phyloP scores from a whole-genome alignment of 352 stramenopile genomes.

The Pythium phragmitis region DNA sequence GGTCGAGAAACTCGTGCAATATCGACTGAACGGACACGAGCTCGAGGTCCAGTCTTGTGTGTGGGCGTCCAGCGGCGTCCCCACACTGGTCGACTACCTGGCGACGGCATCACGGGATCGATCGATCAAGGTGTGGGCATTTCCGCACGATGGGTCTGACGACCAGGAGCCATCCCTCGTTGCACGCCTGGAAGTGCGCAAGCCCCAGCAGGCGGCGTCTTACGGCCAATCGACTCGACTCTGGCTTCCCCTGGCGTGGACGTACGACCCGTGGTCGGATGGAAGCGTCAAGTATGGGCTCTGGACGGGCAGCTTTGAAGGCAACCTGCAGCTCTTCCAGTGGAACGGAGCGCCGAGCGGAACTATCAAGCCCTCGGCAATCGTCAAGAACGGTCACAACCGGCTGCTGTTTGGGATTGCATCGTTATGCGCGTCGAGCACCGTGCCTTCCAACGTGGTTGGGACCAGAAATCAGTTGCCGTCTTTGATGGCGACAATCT shows the following conservation, averaged over 20 bases:
- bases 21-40: conserved; percentile 62
- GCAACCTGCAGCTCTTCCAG: conserved; percentile 63
- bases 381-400: conserved; percentile 63
- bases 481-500: conserved; percentile 50
- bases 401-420: conserved; percentile 69
- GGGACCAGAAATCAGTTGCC: not conserved
- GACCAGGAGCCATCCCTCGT: conserved; percentile 18
- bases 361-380: conserved; percentile 37
- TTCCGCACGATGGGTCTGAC: not conserved
- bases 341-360: conserved; percentile 28
- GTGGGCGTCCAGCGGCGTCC: conserved; percentile 33
- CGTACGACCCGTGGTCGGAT: conserved; percentile 1
- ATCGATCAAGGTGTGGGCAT: conserved; percentile 63
- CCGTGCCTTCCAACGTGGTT: not conserved
- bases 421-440: conserved; percentile 15
- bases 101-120: conserved; percentile 71
- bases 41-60: conserved; percentile 65
- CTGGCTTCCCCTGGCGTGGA: conserved; percentile 75
- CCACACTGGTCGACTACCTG: conserved; percentile 32
- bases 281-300: conserved; percentile 32
- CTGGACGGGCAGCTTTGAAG: conserved; percentile 73
- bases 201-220: conserved; percentile 58
- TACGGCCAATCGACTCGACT: conserved; percentile 67
- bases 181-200: conserved; percentile 43
- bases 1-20: conserved; percentile 29